Base-by-base conservation (phyloP, 2,329 filamentous ascomycete species). In the Cordyceps cicadae region DNA sequence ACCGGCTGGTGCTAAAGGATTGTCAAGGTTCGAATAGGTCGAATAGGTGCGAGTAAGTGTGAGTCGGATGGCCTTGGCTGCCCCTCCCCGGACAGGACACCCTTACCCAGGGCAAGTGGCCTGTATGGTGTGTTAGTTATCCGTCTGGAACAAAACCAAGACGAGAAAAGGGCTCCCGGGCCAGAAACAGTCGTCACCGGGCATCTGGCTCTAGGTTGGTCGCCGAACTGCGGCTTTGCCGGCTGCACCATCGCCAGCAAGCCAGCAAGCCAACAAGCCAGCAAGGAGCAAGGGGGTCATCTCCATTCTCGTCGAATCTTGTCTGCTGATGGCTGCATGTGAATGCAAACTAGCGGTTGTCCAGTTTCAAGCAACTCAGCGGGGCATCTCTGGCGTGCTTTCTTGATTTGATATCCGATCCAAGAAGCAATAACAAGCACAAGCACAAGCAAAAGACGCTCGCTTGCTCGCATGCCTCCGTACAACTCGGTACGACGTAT, bases 101-200 rank as follows among this genome's bases (percentile, higher is more conserved):
- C 52, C 59, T 54, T 55, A 61, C 59, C 58, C 59, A 61, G 52
- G 46, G 45, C 53, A 51, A 41, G 51, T 51, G 21, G 46, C 34
- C 54, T 49, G 46, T 45, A 46, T 43, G 34, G 46, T 45, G 55
- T 43, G 34, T 34, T 37, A 54, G 34, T 34, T 12, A 54, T 60
- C 57, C 57, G 48, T 56, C 43, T 45, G n/a, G 37, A 45, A 37
- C 34, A 37, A 37, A 11, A 37, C 34, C 34, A 37, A 37, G 34
- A 37, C 34, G 12, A 37, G 6, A 8, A 12, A 34, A 34, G 6
- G 32, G 32, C 32, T 34, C 8, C 32, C 19, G 41, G 48, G 15
- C 24, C 19, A 37, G 32, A 34, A 48, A 26, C n/a, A 48, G 43
- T 26, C 15, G 37, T 58, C 34, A 32, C 41, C 34, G 14, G 43